These are phyloP conservation scores for Pleurotus djamor DNA, from an alignment of 768 basidiomycete species.

Conservation along the genomic window DNA sequence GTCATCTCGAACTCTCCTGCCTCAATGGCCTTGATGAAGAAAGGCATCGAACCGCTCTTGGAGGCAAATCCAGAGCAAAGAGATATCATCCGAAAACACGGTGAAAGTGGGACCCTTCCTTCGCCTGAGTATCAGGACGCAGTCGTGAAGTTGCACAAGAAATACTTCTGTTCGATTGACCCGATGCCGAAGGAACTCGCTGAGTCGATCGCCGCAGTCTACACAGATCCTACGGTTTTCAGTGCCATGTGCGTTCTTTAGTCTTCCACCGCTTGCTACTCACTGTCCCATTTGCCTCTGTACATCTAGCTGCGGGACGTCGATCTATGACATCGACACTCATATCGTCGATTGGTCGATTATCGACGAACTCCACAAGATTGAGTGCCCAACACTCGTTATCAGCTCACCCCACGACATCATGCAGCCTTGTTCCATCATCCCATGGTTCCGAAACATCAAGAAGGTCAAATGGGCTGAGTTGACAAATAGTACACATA, in stretches of 20 bases:
- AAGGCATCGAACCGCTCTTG: neutral
- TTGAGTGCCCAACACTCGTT: conserved; percentile 17
- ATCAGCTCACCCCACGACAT: conserved; percentile 19
- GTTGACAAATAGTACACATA: conserved; percentile 24
- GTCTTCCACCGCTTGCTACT: no score
- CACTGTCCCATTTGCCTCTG: no score
- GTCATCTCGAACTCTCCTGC: conserved; percentile 44
- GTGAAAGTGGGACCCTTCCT: neutral
- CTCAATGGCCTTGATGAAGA: conserved; percentile 11
- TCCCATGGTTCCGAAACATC: conserved; percentile 21
- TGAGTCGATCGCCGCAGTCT: conserved; percentile 18
- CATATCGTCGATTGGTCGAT: conserved; percentile 18
- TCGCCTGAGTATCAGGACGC: conserved; percentile 28
- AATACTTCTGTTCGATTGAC: conserved; percentile 28
- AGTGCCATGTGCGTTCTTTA: conserved; percentile 30
- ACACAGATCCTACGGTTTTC: conserved; percentile 28
- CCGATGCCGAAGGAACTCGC: conserved; percentile 31
- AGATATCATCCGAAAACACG: neutral
- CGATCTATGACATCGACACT: conserved; percentile 26
- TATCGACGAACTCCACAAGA: conserved; percentile 17
- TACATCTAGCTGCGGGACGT: conserved; percentile 28
- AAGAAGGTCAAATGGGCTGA: conserved; percentile 31
- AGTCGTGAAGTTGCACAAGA: conserved; percentile 22
- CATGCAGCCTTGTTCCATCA: conserved; percentile 16
- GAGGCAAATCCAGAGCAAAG: neutral